A percentile compares a stretch with the other conserved stretches of the same genome.
These are phyloP conservation scores for Cladosporium sp. DNA, from an alignment of 2,329 filamentous ascomycete genomes.

Conservation along the genomic window DNA sequence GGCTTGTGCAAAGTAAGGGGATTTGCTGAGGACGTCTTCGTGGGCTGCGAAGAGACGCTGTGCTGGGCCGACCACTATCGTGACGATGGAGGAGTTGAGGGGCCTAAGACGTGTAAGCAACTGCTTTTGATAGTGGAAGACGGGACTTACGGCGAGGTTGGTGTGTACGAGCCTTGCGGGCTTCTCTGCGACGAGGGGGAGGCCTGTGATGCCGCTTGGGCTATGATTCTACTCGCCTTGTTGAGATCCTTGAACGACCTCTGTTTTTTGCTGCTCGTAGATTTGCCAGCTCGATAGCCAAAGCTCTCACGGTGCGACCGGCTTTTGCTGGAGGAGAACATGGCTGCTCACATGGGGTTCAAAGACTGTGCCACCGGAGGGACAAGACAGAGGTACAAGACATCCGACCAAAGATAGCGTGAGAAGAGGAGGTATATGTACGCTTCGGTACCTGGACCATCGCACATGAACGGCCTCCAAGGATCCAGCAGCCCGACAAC, in stretches of 20 bases:
- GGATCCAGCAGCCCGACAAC: constrained; percentile 4
- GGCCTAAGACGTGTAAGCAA: background rate
- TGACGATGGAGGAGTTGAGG: constrained; percentile 74
- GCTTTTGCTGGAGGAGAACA: constrained; percentile 33
- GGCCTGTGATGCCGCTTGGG: constrained; percentile 24
- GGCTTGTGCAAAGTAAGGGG: constrained; percentile 73
- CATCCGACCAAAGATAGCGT: constrained; percentile 14
- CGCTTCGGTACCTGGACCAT: background rate
- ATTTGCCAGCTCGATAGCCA: constrained; percentile 34
- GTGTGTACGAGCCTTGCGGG: constrained; percentile 31
- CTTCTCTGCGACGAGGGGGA: constrained; percentile 31
- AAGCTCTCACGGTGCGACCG: constrained; percentile 38
- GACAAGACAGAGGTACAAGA: constrained; percentile 10
- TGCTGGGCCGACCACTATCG: constrained; percentile 69
- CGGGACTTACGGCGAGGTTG: constrained; percentile 35
- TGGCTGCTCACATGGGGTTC: constrained; percentile 19
- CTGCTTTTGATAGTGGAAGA: background rate
- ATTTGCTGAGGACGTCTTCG: constrained; percentile 76
- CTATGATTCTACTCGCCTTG: constrained; percentile 29
- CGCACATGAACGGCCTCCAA: constrained; percentile 4
- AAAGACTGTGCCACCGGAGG: background rate
- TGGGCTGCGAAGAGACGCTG: constrained; percentile 87
- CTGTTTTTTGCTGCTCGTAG: constrained; percentile 36
- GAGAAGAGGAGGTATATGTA: constrained; percentile 21
- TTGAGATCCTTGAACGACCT: constrained; percentile 36